phyloP scores from a whole-genome alignment of 345 rosid species.

The Anastatica hierochuntica region DNA sequence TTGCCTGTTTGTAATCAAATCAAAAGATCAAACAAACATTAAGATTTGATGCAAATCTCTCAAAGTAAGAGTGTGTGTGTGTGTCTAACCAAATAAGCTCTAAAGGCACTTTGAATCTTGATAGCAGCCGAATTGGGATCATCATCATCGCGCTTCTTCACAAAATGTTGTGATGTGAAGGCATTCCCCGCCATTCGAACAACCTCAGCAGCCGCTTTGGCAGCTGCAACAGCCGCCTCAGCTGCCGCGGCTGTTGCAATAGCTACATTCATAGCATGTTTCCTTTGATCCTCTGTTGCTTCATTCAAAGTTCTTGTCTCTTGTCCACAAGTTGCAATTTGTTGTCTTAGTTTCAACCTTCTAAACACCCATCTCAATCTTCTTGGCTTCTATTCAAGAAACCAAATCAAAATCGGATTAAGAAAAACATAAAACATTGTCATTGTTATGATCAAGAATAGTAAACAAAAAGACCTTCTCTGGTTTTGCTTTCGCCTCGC shows the following conservation, averaged over 20 bases:
- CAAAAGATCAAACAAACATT: conserved; percentile 16
- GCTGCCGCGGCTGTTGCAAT: conserved; percentile 84
- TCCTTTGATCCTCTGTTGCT: conserved; percentile 65
- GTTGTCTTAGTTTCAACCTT: conserved; percentile 39
- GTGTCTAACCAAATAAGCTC: conserved; percentile 71
- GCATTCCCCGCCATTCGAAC: conserved; percentile 46
- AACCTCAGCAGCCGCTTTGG: conserved; percentile 86
- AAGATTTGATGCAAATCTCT: not conserved
- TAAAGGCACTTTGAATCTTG: conserved; percentile 66
- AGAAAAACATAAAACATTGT: not conserved
- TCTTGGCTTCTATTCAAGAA: conserved; percentile 51
- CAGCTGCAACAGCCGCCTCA: conserved; percentile 84
- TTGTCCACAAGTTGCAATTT: conserved; percentile 32
- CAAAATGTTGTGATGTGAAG: conserved; percentile 29
- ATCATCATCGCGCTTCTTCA: conserved; percentile 8
- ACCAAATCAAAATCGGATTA: too few species aligned
- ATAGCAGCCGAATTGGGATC: conserved; percentile 47
- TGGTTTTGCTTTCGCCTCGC: conserved; percentile 36
- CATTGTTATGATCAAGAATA: not conserved
- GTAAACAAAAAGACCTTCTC: conserved; percentile 39
- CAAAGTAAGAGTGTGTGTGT: too few species aligned
- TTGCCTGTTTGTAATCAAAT: conserved; percentile 45
- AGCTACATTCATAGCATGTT: conserved; percentile 72
- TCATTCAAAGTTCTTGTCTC: conserved; percentile 34
- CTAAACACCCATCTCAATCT: conserved; percentile 46